Conservation (phyloP, 192 early-diverging fungal genomes). For the Chytriomyces sp. region DNA sequence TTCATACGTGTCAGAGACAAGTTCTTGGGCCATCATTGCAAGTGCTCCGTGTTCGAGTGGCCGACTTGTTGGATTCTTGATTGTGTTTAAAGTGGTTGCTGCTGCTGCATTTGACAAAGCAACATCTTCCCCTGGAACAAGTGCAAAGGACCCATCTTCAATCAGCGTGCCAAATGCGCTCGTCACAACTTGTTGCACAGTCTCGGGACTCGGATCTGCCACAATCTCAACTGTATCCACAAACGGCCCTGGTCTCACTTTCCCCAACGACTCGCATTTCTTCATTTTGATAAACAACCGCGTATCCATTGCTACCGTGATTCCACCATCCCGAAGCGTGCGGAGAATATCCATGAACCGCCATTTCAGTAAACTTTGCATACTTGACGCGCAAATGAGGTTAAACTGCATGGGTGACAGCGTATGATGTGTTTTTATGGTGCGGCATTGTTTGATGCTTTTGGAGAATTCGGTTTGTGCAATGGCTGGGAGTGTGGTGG, state of each 20-base stretch:
- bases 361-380: neutral
- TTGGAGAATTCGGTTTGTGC: neutral
- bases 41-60: slow-evolving; percentile 5
- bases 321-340: neutral
- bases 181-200: neutral
- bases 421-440: neutral
- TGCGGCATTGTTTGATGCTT: neutral
- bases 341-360: slow-evolving; percentile 7
- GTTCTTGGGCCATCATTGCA: neutral
- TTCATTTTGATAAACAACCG: neutral
- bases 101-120: neutral
- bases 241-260: neutral
- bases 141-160: neutral
- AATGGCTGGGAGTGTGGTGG: neutral
- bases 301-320: neutral
- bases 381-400: neutral
- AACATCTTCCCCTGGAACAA: neutral
- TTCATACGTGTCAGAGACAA: neutral
- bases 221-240: neutral
- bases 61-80: neutral
- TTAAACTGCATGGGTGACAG: neutral
- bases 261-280: too few species aligned
- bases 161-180: neutral
- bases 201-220: neutral
- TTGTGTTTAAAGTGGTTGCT: neutral